Evolutionary conservation across 2,329 filamentous ascomycete genomes (phyloP), one percentile per base, ranked within the genome.

Genomic region (Sclerotinia trifoliorum): DNA sequence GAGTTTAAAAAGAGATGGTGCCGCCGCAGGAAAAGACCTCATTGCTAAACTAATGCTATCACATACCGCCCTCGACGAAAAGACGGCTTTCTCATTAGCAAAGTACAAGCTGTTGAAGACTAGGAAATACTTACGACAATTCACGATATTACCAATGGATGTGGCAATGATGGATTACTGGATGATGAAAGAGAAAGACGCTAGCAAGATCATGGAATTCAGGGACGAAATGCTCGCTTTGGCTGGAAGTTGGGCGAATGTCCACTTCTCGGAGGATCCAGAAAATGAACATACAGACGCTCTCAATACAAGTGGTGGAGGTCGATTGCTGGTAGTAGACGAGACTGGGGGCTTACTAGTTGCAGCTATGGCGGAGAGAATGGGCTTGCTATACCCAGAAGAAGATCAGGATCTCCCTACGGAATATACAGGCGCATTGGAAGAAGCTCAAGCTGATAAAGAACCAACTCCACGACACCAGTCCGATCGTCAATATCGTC

Each of bases 21-120:
- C 89, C 4, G 89, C 89, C 6, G 92, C 92, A 0, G 94, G 94
- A 17, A 91, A 91, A 78, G 94, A 96, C 64, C 86, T 99, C 60
- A 95, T 99, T 71, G 90, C 92, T n/a, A 96, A 94, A 80, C 88
- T 99, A 35, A 86, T 99, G 79, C 85, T 93, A 42, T 95, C 93
- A 55, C 95, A 99, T 79, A 89, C 91, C 24, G 91, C 90, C 1
- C 85, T 99, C 55, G 93, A 96, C 73, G 91, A 98, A 81, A 99
- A 99, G 83, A 98, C 95, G 0, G 85, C 88, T 0, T 99, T 96
- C 76, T 96, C 93, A 2, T 83, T 97, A 68, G 94, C 94, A 55
- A 99, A 99, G 79, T 99, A 99, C 80, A 97, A 95, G 76, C 82
- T 98, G 24, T 84, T 96, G 57, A 99, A 99, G 81, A 90, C 92